Base-by-base conservation (phyloP, 345 rosid genomes). In the Citrus medica region DNA sequence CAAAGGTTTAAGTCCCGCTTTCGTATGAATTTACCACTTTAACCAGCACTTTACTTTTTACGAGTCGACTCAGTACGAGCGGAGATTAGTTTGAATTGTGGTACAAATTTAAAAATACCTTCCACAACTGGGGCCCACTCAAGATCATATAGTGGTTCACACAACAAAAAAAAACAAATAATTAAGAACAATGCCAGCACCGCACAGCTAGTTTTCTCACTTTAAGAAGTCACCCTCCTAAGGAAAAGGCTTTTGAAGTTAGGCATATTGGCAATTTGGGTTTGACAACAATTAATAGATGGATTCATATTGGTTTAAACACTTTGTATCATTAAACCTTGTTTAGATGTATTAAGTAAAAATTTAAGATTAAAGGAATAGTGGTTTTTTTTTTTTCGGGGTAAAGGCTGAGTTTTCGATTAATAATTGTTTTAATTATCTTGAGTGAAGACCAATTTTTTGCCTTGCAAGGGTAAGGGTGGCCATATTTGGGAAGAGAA, bases 61-160 rank as follows among this genome's bases (percentile, higher is more conserved):
- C 5, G 0, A 0, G 0, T 32, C 5, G 0, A 32, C 0, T 5
- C 33, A 5, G 5, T 32, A 32, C 33, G 33, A 32, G 33, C 5
- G 0, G 5, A 32, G 33, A 32, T 32, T 32, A 32, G 0, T 32
- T 4, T 32, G 0, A 32, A 32, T 32, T 32, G 5, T 32, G 5
- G n/a, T n/a, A n/a, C n/a, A n/a, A n/a, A n/a, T n/a, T n/a, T n/a
- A n/a, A n/a, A n/a, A n/a, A n/a, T n/a, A 32, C 4, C 0, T 32
- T 3, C 0, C 0, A 32, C 0, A 32, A 3, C 3, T 32, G 0
- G 3, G 3, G 0, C 0, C 0, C 0, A 32, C 33, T 32, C 0
- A 32, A 32, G 33, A 32, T 4, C 0, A 32, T 0, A 0, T 32
- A 4, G 4, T 32, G 4, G 33, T 32, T 32, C 4, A 32, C 0